Evolutionary conservation across 106 monocot species (phyloP), one percentile per base, ranked within the genome.

Genomic region (Dendrobium officinale): DNA sequence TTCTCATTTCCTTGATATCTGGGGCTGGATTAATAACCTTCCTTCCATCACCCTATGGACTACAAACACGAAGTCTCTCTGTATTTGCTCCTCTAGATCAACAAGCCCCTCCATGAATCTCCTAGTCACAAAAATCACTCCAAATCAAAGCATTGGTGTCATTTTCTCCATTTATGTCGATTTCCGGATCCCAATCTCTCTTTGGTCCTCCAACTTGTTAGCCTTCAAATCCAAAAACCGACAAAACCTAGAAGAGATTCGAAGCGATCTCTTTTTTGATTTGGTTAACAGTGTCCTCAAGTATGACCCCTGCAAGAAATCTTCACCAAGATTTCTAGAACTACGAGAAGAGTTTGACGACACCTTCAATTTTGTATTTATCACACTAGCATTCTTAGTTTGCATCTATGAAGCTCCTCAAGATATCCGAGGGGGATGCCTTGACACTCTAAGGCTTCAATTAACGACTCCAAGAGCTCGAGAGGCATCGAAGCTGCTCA

Each of bases 381-480:
- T 91, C 67, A 88, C 91, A 47, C 88, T 93, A 4, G 80, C 44
- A 4, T 88, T 93, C 80, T 61, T 95, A 15, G 82, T 93, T 24
- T 95, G 95, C 89, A 82, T 89, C 75, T 95, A 95, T 16, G 93
- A 93, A 82, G 91, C 92, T 54, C 95, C 92, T 51, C 80, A 80
- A 9, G 89, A 91, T 56, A 86, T 93, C 26, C 86, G 93, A 4
- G 1, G 55, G 26, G 83, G 80, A 17, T 95, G 91, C 31, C 75
- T 95, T 1, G 88, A 91, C 15, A 42, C 83, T 19, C 40, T 95
- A 59, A 85, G 77, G 83, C 72, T 77, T 67, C 88, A 88, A 18
- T 54, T 93, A 29, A 85, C 59, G 33, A 75, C 86, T 67, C 40
- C 89, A 17, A 74, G 74, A 15, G 55, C 83, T 20, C 87, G 77